These are phyloP conservation scores for Tardiomyces depauwii DNA, from an alignment of 1,139 yeast genomes.

Conservation along the genomic window DNA sequence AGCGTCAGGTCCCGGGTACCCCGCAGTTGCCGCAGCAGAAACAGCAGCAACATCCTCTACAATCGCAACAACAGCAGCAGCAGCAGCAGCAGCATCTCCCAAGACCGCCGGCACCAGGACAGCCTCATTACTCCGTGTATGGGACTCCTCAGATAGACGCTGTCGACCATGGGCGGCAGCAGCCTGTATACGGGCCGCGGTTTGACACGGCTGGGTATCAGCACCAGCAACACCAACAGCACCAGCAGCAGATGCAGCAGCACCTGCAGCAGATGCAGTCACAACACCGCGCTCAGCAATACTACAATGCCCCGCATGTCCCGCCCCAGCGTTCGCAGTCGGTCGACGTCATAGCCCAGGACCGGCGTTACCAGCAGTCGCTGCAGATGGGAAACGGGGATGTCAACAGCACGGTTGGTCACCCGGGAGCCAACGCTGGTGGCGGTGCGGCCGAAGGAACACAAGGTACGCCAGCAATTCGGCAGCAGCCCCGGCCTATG, in stretches of 20 bases:
- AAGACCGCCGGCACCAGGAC: not conserved
- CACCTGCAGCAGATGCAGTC: slow-evolving; percentile 3
- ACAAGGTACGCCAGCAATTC: slow-evolving; percentile 1
- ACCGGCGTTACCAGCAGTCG: slow-evolving; percentile 6
- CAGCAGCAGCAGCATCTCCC: slow-evolving; percentile 2
- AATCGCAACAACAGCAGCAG: slow-evolving; percentile 3
- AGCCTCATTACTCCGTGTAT: not conserved
- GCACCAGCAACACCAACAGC: slow-evolving; percentile 8
- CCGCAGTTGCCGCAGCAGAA: slow-evolving; percentile 4
- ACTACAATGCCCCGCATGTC: not conserved
- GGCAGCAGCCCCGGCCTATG: slow-evolving; percentile 1
- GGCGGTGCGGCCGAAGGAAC: not conserved
- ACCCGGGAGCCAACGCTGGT: not conserved
- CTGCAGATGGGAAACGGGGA: slow-evolving; percentile 2
- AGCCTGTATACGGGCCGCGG: not conserved
- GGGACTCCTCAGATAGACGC: not conserved
- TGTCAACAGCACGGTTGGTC: too few species aligned
- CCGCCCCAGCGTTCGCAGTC: slow-evolving; percentile 3
- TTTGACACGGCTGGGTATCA: not conserved
- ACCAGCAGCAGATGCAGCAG: slow-evolving; percentile 10
- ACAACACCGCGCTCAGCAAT: slow-evolving; percentile 1
- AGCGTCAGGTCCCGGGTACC: slow-evolving; percentile 1
- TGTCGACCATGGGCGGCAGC: not conserved
- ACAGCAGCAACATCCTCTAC: slow-evolving; percentile 3
- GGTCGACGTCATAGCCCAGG: not conserved